These are phyloP conservation scores for Carex kokanica DNA, from an alignment of 176 grass and related monocot species.

Conservation along the genomic window DNA sequence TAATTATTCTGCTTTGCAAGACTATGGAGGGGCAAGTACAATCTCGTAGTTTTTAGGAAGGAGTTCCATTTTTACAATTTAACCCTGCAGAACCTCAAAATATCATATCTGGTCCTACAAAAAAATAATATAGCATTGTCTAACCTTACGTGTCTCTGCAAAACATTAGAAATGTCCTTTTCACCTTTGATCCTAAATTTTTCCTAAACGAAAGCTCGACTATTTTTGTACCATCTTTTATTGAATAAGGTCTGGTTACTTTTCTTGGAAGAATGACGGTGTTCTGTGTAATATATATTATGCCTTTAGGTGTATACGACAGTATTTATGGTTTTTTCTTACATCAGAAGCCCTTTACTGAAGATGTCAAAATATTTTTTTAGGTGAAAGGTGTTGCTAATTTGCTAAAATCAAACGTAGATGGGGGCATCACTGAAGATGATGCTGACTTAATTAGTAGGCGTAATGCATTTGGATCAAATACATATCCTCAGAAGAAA, in stretches of 20 bases:
- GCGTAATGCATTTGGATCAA: slow-evolving; percentile 63
- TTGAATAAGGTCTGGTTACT: neutral
- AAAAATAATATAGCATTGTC: neutral
- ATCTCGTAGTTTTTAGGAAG: neutral
- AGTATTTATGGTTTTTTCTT: neutral
- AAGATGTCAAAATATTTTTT: slow-evolving; percentile 30
- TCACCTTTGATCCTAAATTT: neutral
- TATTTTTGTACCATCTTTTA: neutral
- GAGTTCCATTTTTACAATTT: neutral
- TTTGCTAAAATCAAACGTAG: slow-evolving; percentile 65
- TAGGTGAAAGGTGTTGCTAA: slow-evolving; percentile 71
- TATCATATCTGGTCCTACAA: neutral
- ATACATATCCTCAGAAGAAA: slow-evolving; percentile 92
- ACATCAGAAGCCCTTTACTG: slow-evolving; percentile 23
- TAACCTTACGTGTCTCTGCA: neutral
- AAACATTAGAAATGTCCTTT: neutral
- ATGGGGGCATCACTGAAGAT: slow-evolving; percentile 66
- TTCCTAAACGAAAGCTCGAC: neutral
- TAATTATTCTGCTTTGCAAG: slow-evolving; percentile 68
- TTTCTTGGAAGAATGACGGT: neutral
- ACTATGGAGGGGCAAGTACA: slow-evolving; percentile 75
- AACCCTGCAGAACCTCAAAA: neutral
- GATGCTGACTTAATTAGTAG: slow-evolving; percentile 71
- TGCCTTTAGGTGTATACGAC: neutral
- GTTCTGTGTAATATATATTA: neutral